Conservation (phyloP, 805 yeast genomes). For the Hanseniaspora mollemarum region DNA sequence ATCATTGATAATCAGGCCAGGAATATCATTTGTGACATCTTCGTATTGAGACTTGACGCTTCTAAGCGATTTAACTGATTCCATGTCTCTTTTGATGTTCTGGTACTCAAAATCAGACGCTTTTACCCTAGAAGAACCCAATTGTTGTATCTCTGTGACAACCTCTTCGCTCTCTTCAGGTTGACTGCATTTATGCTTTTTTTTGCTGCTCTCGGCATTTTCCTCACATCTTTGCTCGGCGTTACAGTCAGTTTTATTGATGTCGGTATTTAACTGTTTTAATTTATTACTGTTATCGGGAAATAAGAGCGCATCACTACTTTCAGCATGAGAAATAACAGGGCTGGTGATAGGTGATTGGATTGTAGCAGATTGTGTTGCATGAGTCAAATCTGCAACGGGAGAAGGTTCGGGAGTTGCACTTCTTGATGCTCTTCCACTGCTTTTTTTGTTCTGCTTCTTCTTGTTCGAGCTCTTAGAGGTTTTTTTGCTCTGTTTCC, state of each 20-base stretch:
- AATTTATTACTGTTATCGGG: neutral
- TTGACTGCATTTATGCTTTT: neutral
- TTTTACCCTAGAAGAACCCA: no score
- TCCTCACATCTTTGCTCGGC: neutral
- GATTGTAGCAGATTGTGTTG: neutral
- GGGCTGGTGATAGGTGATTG: neutral
- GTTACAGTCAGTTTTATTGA: neutral
- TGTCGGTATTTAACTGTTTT: neutral
- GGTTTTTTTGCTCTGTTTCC: slow-evolving; percentile 1
- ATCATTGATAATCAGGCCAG: slow-evolving; percentile 31
- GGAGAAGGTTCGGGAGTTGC: neutral
- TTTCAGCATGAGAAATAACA: neutral
- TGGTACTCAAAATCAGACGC: neutral
- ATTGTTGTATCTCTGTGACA: neutral
- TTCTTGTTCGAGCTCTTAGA: slow-evolving; percentile 5
- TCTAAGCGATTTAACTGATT: slow-evolving; percentile 5
- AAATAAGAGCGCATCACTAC: neutral
- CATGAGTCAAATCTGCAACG: neutral
- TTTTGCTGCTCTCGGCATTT: neutral
- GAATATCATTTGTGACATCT: slow-evolving; percentile 29
- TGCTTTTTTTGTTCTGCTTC: neutral
- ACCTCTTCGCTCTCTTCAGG: neutral
- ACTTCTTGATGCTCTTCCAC: neutral
- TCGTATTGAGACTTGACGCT: slow-evolving; percentile 17
- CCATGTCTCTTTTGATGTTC: neutral